These are phyloP conservation scores for Cryptococcus wingfieldii DNA, from an alignment of 1,284 basidiomycete genomes.

Conservation along the genomic window DNA sequence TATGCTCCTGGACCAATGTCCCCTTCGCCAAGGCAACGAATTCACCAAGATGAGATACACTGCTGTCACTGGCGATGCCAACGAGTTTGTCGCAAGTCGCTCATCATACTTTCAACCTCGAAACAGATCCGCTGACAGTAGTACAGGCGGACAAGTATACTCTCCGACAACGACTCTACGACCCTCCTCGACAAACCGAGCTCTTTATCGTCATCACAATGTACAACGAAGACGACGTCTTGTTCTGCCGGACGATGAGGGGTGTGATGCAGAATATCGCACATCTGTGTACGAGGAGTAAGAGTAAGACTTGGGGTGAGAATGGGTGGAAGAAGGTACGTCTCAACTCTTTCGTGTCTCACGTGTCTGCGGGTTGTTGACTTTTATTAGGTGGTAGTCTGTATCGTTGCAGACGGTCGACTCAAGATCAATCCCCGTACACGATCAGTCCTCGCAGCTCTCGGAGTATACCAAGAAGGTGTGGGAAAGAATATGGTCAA, in stretches of 20 bases:
- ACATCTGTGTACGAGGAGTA: constrained; percentile 37
- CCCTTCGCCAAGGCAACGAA: constrained; percentile 71
- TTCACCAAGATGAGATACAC: constrained; percentile 93
- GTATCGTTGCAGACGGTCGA: constrained; percentile 69
- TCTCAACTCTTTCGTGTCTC: neutral
- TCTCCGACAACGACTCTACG: constrained; percentile 71
- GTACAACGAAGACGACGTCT: constrained; percentile 71
- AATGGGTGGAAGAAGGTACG: constrained; percentile 93
- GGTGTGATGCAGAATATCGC: constrained; percentile 78
- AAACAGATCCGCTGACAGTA: neutral
- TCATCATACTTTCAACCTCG: neutral
- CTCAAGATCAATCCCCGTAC: constrained; percentile 81
- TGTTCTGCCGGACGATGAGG: constrained; percentile 83
- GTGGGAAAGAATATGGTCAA: constrained; percentile 91
- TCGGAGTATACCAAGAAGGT: constrained; percentile 81
- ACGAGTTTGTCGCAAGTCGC: constrained; percentile 64
- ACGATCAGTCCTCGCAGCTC: constrained; percentile 75
- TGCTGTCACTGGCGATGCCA: constrained; percentile 88
- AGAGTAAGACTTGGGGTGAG: constrained; percentile 88
- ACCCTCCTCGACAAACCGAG: constrained; percentile 70
- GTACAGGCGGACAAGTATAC: constrained; percentile 64
- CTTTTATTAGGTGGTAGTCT: constrained; percentile 50
- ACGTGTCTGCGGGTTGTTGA: neutral
- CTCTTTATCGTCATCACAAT: constrained; percentile 69
- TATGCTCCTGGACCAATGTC: constrained; percentile 75